Base-by-base conservation (phyloP, 768 basidiomycete species). In the Agaricus subrufescens region DNA sequence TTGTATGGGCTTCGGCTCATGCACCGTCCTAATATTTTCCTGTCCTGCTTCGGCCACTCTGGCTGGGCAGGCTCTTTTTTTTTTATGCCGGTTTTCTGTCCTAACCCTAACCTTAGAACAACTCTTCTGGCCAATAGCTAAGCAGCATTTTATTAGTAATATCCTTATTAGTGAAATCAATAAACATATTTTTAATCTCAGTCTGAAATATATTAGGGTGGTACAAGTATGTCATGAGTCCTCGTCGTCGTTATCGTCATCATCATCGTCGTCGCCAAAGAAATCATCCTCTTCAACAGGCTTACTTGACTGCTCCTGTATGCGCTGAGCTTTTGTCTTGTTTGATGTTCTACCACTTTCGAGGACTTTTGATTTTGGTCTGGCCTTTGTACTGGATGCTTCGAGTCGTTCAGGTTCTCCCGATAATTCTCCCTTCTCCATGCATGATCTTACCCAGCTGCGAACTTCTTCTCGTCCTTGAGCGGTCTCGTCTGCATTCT, bases 1-100 rank as follows among this genome's bases (percentile, higher is more conserved):
- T 83, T 82, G 81, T 82, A 78, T 84, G 79, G 67, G 80, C 81
- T 81, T 78, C 75, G 80, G 82, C 75, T 76, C 80, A 84, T 82
- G 84, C 83, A 85, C 79, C 76, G 80, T 85, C 83, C 74, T 62
- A 83, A 85, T 85, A 85, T 85, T 85, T 85, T 76, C 84, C 84
- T 69, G 83, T 82, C 79, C 80, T 73, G 71, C 77, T 76, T 75
- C 65, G 76, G 79, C 80, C 81, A 77, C 77, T 79, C 78, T 77
- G 76, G 75, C 75, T 78, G 73, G 70, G 75, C 64, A 68, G 75
- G 76, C 75, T 67, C 47, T 66, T 59, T 67, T 68, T 68, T 19
- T 73, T 74, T 73, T 69, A 59, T 44, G 54, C 46, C 58, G 25
- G 30, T 59, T 54, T 11, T 2, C 49, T 3, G 15, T 50, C 4